phyloP scores from a whole-genome alignment of 176 grass and related monocot species.

The Bonia amplexicaulis region DNA sequence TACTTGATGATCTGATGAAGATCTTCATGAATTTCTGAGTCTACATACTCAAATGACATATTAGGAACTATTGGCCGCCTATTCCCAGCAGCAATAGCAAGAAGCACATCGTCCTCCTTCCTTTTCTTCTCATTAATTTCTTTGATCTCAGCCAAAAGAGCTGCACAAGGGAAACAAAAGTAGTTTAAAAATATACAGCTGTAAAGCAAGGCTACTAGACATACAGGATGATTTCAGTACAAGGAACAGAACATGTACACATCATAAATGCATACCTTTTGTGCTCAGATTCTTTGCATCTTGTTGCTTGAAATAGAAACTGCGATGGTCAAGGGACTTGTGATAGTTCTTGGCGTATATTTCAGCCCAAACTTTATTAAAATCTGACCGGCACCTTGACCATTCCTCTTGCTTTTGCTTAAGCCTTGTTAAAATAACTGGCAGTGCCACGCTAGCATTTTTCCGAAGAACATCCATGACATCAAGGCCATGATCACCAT shows the following conservation, averaged over 20 bases:
- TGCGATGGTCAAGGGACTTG: slow-evolving; percentile 77
- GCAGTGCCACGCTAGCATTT: slow-evolving; percentile 62
- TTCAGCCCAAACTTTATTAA: slow-evolving; percentile 82
- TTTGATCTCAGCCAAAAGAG: slow-evolving; percentile 63
- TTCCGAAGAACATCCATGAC: slow-evolving; percentile 70
- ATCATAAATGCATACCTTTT: slow-evolving; percentile 54
- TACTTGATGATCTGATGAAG: slow-evolving; percentile 65
- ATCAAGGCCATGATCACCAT: slow-evolving; percentile 79
- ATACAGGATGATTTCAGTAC: slow-evolving; percentile 5
- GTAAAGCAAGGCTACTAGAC: not conserved
- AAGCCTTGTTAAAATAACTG: slow-evolving; percentile 73
- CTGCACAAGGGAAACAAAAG: slow-evolving; percentile 16
- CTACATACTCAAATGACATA: slow-evolving; percentile 64
- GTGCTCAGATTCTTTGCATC: slow-evolving; percentile 72
- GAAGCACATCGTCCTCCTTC: slow-evolving; percentile 54
- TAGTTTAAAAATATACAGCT: slow-evolving; percentile 6
- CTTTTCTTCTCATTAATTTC: slow-evolving; percentile 69
- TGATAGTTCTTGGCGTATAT: slow-evolving; percentile 86
- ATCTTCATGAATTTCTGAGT: slow-evolving; percentile 62
- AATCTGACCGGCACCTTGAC: slow-evolving; percentile 69
- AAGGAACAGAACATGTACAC: not conserved
- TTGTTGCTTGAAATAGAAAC: slow-evolving; percentile 86
- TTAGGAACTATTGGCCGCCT: slow-evolving; percentile 52
- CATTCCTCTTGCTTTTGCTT: slow-evolving; percentile 83
- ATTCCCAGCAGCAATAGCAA: slow-evolving; percentile 51